Percentiles rank a stretch among this genome's conserved stretches.
These are phyloP conservation scores for Stipa capillata DNA, from an alignment of 176 grass and related monocot genomes.

Conservation along the genomic window DNA sequence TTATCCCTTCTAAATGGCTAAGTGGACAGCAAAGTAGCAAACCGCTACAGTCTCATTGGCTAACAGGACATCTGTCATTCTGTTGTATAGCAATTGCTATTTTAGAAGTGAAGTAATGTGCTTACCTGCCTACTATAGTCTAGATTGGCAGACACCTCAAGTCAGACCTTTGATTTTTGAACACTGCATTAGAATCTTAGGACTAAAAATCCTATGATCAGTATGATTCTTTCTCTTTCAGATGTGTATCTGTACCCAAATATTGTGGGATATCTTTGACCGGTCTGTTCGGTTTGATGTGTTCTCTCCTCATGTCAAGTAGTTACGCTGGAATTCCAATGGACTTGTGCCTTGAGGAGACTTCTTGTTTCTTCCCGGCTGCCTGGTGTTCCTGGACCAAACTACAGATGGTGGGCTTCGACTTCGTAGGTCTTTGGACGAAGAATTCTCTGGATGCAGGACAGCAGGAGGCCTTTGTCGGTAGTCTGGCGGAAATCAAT, in stretches of 20 bases:
- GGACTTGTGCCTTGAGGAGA: slow-evolving; percentile 1
- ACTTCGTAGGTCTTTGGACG: background rate
- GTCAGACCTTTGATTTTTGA: background rate
- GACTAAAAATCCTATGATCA: background rate
- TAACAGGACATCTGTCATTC: too few species aligned
- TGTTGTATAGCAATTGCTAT: background rate
- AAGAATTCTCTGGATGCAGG: background rate
- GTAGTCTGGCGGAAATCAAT: background rate
- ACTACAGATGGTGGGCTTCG: slow-evolving; percentile 6
- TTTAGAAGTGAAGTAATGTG: background rate
- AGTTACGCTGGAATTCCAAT: background rate
- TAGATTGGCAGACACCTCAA: background rate
- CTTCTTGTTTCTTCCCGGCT: background rate
- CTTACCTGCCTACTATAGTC: background rate
- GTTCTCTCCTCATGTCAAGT: background rate
- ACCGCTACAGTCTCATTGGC: too few species aligned
- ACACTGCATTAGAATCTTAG: background rate
- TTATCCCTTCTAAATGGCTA: background rate
- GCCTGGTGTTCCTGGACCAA: slow-evolving; percentile 20
- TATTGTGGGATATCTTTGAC: background rate
- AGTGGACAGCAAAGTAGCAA: too few species aligned
- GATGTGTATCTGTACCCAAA: background rate
- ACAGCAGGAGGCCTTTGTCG: background rate
- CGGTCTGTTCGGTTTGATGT: background rate
- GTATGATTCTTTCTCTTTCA: background rate